Evolutionary conservation across 225 moss, liverwort and hornwort genomes (phyloP), one percentile per base, ranked within the genome.

Genomic region (Pseudoscleropodium purum): DNA sequence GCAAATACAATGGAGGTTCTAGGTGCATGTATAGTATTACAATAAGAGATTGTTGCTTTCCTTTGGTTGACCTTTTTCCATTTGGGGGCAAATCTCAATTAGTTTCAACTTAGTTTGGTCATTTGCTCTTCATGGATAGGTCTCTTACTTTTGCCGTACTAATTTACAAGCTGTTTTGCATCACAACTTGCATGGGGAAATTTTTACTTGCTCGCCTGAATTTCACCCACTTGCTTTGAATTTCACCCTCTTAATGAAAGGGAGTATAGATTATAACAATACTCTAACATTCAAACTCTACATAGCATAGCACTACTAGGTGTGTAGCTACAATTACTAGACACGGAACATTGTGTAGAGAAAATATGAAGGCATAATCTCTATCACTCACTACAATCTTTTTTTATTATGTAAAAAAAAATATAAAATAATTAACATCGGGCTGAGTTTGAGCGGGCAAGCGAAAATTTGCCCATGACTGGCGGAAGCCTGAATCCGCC

Each of bases 41-140:
- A 72, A 15, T 26, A 41, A 66, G 2, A 36, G 12, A 13, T 19
- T 13, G 2, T 25, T 72, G 1, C 4, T 72, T 72, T 25, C 4
- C 2, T 39, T 24, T 39, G 7, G 0, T 0, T 7, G 2, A 24
- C 2, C 14, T 1, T 39, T 72, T 43, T 72, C 15, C 1, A 4
- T 72, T 41, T 2, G 0, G 9, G 9, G 8, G 1, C 27, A 5
- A 72, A 43, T 27, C 8, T 15, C 4, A 1, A 0, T 39, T 1
- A 41, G 14, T 25, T 72, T 6, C 2, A 0, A 73, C 3, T 2
- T 4, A 3, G 1, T 41, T 2, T 9, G 5, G 26, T 70, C 14
- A 72, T 1, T 1, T 43, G 3, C 15, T 45, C 10, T 3, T 45
- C 9, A 45, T 74, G 5, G 26, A 29, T 1, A 3, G 8, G 25